phyloP scores from a whole-genome alignment of 1,139 yeast genomes.

The Debaryomycetaceae sp. region DNA sequence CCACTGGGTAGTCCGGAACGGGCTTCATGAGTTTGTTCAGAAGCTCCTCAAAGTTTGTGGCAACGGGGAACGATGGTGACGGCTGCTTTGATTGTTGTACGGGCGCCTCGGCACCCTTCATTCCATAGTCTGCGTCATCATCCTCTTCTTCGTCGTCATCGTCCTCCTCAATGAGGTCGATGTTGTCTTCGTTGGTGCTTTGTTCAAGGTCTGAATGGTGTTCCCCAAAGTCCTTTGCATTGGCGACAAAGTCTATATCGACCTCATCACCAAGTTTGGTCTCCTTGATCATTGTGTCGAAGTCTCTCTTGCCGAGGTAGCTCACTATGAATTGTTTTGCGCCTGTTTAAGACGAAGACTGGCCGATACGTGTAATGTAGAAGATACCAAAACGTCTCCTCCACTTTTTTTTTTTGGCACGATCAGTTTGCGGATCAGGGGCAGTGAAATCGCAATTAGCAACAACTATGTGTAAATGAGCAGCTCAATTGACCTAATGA shows the following conservation, averaged over 20 bases:
- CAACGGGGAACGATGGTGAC: conserved; percentile 19
- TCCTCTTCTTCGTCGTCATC: conserved; percentile 10
- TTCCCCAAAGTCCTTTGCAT: no score
- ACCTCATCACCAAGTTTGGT: conserved; percentile 2
- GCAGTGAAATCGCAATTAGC: no score
- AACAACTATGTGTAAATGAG: no score
- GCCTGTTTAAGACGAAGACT: no score
- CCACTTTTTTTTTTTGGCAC: no score
- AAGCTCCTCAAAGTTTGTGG: conserved; percentile 27
- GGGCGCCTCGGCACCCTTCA: conserved; percentile 12
- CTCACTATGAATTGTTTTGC: no score
- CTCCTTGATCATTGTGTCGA: conserved; percentile 4
- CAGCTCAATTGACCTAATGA: no score
- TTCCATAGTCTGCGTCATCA: conserved; percentile 9
- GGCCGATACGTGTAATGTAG: no score
- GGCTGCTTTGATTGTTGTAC: no score
- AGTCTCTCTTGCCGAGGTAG: conserved; percentile 4
- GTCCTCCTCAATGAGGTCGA: conserved; percentile 1
- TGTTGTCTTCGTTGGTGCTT: background rate
- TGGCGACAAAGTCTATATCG: conserved; percentile 1
- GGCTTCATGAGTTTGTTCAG: conserved; percentile 36
- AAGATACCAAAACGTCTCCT: no score
- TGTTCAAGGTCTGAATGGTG: background rate
- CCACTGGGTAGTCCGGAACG: conserved; percentile 40
- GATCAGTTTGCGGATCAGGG: no score